Evolutionary conservation across 495 filamentous ascomycete species (phyloP).

Genomic region (Aspergillus sparsus): DNA sequence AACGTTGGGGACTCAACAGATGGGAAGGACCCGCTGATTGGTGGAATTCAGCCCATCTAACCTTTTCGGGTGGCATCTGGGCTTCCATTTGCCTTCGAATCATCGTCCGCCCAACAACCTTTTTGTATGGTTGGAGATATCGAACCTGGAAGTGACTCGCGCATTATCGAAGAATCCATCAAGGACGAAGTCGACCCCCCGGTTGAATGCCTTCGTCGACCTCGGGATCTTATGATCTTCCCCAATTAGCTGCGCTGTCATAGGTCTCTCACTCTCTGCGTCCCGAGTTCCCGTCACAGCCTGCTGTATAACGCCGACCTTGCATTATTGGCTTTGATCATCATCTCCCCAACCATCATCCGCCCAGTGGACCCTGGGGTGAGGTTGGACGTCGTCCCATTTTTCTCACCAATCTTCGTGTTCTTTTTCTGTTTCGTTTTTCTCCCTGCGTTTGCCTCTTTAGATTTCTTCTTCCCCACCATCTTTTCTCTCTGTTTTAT

Average conservation of each 20-base stretch:
- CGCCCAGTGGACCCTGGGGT: conserved; percentile 24
- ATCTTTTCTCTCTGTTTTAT: conserved; percentile 16
- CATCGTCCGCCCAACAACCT: conserved; percentile 36
- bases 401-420: conserved; percentile 12
- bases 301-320: conserved; percentile 7
- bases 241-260: conserved; percentile 1
- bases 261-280: conserved; percentile 20
- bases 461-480: conserved; percentile 9
- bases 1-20: conserved; percentile 36
- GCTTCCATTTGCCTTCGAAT: conserved; percentile 18
- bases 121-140: conserved; percentile 11
- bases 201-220: conserved; percentile 15
- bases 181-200: conserved; percentile 10
- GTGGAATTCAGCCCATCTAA: conserved; percentile 2
- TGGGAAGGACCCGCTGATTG: conserved; percentile 16
- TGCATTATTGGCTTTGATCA: conserved; percentile 18
- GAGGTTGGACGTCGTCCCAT: conserved; percentile 17
- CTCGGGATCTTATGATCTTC: conserved; percentile 43
- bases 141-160: neutral
- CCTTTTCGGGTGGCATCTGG: conserved; percentile 16
- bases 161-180: conserved; percentile 8
- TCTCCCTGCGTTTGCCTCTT: conserved; percentile 5
- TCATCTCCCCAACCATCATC: conserved; percentile 29
- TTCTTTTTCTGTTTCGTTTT: conserved; percentile 1
- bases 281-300: conserved; percentile 10